Conservation (phyloP, 2,329 filamentous ascomycete species). For the Helminthosporium solani region DNA sequence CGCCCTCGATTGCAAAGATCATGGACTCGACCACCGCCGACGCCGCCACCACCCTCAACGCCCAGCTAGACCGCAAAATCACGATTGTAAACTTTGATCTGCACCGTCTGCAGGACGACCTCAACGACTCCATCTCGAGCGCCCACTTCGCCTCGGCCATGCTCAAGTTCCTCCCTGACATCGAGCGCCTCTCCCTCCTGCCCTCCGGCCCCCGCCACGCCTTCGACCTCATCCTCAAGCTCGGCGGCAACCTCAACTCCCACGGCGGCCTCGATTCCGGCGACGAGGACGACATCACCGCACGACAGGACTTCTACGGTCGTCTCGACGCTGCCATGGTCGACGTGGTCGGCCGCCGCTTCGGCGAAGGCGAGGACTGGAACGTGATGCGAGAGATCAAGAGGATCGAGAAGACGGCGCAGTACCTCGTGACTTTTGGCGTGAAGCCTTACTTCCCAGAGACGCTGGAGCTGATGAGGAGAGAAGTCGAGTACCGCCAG, state of each 20-base stretch:
- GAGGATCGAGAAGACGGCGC: slow-evolving; percentile 57
- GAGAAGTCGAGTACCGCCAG: slow-evolving; percentile 39
- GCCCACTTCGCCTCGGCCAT: slow-evolving; percentile 56
- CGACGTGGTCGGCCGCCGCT: slow-evolving; percentile 53
- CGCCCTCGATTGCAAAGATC: slow-evolving; percentile 52
- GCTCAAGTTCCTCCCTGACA: slow-evolving; percentile 57
- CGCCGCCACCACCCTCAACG: slow-evolving; percentile 54
- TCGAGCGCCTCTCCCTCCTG: slow-evolving; percentile 51
- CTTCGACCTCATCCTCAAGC: slow-evolving; percentile 57
- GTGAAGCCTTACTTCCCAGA: slow-evolving; percentile 56
- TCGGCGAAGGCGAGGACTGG: slow-evolving; percentile 55
- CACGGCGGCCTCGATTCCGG: slow-evolving; percentile 54
- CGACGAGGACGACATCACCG: slow-evolving; percentile 50
- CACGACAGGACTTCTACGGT: slow-evolving; percentile 53
- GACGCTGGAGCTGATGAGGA: slow-evolving; percentile 53
- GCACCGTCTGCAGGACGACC: slow-evolving; percentile 56
- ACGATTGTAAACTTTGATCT: slow-evolving; percentile 60
- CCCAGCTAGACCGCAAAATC: slow-evolving; percentile 60
- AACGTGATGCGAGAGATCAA: slow-evolving; percentile 55
- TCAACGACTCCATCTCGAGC: slow-evolving; percentile 56
- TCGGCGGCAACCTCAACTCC: slow-evolving; percentile 57
- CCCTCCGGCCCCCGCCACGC: slow-evolving; percentile 51
- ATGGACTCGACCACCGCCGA: slow-evolving; percentile 54
- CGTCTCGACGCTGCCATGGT: slow-evolving; percentile 54
- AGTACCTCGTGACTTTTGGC: slow-evolving; percentile 53